These are phyloP conservation scores for Paraconiothyrium sp. DNA, from an alignment of 2,329 filamentous ascomycete genomes.

Conservation along the genomic window DNA sequence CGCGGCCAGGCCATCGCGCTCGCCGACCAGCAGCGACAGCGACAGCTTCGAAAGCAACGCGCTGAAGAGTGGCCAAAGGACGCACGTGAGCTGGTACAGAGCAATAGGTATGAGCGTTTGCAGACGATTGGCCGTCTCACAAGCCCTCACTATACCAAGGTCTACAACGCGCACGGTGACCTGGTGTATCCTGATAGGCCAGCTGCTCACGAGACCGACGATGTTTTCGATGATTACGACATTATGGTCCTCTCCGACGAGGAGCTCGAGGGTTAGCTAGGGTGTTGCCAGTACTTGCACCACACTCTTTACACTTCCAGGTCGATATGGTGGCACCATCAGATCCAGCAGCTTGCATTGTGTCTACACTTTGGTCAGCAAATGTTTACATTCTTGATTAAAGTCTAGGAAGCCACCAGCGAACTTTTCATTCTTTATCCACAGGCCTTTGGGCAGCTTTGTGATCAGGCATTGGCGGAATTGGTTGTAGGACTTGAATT, in stretches of 20 bases:
- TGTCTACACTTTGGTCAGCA: not conserved
- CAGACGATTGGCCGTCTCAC: not conserved
- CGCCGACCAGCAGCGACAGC: no score
- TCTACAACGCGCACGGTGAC: not conserved
- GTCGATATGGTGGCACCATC: not conserved
- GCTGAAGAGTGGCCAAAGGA: not conserved
- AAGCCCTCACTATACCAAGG: not conserved
- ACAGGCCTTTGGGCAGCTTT: not conserved
- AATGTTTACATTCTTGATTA: not conserved
- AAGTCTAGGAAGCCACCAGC: not conserved
- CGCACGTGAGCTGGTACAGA: not conserved
- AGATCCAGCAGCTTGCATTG: not conserved
- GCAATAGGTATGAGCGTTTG: not conserved
- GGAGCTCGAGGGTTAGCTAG: not conserved
- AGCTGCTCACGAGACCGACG: not conserved
- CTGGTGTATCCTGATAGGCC: no score
- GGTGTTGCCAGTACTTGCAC: not conserved
- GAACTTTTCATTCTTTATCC: not conserved
- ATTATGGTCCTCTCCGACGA: not conserved
- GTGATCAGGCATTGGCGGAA: no score
- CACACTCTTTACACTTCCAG: not conserved
- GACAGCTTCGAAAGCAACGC: not conserved
- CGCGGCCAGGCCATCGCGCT: not conserved
- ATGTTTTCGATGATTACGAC: not conserved
- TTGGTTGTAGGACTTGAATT: not conserved